Percentiles rank a stretch among this genome's conserved stretches.
Evolutionary conservation across 805 yeast genomes (phyloP).

Genomic region (Sugiyamaella americana): DNA sequence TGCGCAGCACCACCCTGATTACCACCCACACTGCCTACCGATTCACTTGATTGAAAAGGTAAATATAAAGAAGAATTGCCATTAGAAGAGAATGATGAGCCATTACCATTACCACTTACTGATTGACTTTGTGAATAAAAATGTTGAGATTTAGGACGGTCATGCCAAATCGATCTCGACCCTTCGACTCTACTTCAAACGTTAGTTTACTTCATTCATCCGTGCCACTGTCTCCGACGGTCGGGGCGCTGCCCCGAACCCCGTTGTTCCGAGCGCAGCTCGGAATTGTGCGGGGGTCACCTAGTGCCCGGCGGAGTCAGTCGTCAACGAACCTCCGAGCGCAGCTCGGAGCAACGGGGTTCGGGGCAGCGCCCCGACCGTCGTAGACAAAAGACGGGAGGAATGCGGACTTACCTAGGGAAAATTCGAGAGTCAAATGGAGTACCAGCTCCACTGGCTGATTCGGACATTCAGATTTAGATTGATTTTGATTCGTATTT

Average conservation of each 20-base stretch:
- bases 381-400: background rate
- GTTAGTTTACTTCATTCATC: too few species aligned
- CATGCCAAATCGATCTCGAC: slow-evolving; percentile 18
- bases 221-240: background rate
- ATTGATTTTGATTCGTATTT: too few species aligned
- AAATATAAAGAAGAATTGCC: slow-evolving; percentile 8
- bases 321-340: too few species aligned
- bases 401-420: background rate
- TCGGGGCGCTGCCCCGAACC: background rate
- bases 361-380: background rate
- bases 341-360: background rate
- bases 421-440: slow-evolving; percentile 20
- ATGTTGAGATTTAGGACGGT: slow-evolving; percentile 17
- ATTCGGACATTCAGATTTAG: slow-evolving; percentile 15
- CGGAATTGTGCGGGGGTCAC: background rate
- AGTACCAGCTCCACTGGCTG: slow-evolving; percentile 23
- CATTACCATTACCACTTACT: slow-evolving; percentile 6
- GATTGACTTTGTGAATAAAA: slow-evolving; percentile 10
- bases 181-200: slow-evolving; percentile 6
- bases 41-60: slow-evolving; percentile 4
- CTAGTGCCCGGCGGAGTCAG: too few species aligned
- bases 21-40: too few species aligned
- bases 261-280: background rate
- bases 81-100: slow-evolving; percentile 1
- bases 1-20: background rate